Conservation (phyloP, 1,284 basidiomycete species). For the Pseudozyma tsukubaensis region DNA sequence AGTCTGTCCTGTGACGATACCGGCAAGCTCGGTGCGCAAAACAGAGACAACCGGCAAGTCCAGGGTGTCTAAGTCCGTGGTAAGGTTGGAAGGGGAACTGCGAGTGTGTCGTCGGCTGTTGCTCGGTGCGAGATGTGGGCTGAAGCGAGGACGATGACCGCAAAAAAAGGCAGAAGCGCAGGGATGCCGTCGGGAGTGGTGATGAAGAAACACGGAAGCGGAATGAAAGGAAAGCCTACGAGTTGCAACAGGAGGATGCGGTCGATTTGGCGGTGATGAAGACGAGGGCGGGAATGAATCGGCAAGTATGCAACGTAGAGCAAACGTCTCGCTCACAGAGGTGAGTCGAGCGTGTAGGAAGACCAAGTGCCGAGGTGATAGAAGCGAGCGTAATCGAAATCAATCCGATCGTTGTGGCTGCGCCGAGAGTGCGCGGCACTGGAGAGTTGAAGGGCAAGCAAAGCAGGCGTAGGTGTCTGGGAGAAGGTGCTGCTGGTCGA, state of each 20-base stretch:
- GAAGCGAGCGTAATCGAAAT: neutral
- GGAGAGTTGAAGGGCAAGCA: no score
- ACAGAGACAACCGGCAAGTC: slow-evolving; percentile 6
- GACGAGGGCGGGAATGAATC: neutral
- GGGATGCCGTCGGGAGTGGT: neutral
- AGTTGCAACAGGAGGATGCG: neutral
- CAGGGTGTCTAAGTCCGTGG: neutral
- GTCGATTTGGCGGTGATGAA: neutral
- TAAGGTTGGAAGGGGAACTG: neutral
- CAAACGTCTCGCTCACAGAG: neutral
- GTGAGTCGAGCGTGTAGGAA: slow-evolving; percentile 3
- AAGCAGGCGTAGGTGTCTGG: no score
- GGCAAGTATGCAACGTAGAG: neutral
- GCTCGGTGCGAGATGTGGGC: neutral
- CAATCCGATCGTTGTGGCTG: neutral
- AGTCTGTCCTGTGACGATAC: slow-evolving; percentile 2
- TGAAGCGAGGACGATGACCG: neutral
- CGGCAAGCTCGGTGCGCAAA: neutral
- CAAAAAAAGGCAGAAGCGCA: neutral
- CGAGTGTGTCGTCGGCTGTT: slow-evolving; percentile 2
- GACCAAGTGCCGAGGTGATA: neutral
- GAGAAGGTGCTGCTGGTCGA: no score
- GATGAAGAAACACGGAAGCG: slow-evolving; percentile 1
- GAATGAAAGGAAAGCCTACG: slow-evolving; percentile 7
- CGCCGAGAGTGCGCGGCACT: neutral